phyloP scores from a whole-genome alignment of 805 yeast genomes.

The Saturnispora bothae region DNA sequence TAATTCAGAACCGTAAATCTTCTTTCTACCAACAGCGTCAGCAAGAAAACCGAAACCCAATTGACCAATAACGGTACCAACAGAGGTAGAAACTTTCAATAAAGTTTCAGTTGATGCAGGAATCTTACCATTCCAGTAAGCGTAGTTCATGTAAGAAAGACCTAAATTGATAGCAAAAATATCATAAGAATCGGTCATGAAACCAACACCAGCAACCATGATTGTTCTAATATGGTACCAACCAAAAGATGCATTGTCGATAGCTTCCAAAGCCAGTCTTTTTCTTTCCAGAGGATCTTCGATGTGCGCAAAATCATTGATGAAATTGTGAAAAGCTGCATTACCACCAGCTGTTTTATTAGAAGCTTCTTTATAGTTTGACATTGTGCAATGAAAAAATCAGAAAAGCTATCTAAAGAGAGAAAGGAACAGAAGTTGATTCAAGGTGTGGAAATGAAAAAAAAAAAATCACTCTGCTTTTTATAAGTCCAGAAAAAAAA shows the following conservation, averaged over 20 bases:
- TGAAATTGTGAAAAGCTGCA: slow-evolving; percentile 74
- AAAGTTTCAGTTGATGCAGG: slow-evolving; percentile 70
- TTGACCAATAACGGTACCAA: slow-evolving; percentile 91
- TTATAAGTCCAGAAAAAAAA: not conserved
- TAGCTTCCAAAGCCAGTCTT: slow-evolving; percentile 74
- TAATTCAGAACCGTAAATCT: slow-evolving; percentile 77
- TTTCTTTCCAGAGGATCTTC: slow-evolving; percentile 83
- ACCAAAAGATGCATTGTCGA: slow-evolving; percentile 69
- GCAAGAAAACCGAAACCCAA: slow-evolving; percentile 74
- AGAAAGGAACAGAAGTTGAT: not conserved
- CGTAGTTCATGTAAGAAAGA: slow-evolving; percentile 66
- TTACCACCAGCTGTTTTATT: slow-evolving; percentile 59
- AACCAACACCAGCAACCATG: slow-evolving; percentile 89
- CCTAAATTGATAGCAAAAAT: slow-evolving; percentile 84
- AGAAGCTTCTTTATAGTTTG: slow-evolving; percentile 1
- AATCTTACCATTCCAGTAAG: slow-evolving; percentile 50
- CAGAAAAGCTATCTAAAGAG: not conserved
- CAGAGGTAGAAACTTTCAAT: slow-evolving; percentile 81
- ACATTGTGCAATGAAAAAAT: not conserved
- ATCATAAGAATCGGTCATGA: slow-evolving; percentile 88
- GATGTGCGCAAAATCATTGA: slow-evolving; percentile 70
- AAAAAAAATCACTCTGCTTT: not conserved
- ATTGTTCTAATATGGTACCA: slow-evolving; percentile 80
- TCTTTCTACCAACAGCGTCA: slow-evolving; percentile 77
- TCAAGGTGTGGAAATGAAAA: not conserved